Conservation (phyloP, 2,329 filamentous ascomycete genomes). For the Ophiosphaerella narmari region DNA sequence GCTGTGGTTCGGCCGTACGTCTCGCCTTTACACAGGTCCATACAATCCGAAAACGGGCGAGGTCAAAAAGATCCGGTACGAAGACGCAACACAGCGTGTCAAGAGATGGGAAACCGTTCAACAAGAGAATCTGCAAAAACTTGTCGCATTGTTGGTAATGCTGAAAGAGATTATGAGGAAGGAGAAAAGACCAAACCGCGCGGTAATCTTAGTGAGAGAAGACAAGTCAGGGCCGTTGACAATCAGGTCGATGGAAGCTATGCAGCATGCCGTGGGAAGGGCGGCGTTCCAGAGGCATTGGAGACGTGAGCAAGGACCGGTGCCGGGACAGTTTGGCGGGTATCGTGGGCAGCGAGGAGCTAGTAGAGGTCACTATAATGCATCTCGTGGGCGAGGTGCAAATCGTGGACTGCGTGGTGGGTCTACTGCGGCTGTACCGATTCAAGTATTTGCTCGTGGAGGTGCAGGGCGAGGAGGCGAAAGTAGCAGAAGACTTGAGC, state of each 20-base stretch:
- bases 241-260: constrained; percentile 21
- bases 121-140: constrained; percentile 27
- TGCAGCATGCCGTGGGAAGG: constrained; percentile 12
- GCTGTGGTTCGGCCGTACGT: constrained; percentile 39
- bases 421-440: too few species aligned
- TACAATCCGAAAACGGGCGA: constrained; percentile 20
- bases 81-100: constrained; percentile 21
- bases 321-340: background rate
- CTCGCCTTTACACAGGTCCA: constrained; percentile 26
- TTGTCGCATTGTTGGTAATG: constrained; percentile 20
- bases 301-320: constrained; percentile 1
- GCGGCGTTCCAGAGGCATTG: constrained; percentile 20
- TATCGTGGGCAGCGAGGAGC: too few species aligned
- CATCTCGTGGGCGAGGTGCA: too few species aligned
- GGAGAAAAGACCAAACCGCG: constrained; percentile 18
- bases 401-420: too few species aligned
- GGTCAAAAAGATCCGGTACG: constrained; percentile 16
- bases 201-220: constrained; percentile 21
- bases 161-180: constrained; percentile 16
- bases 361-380: too few species aligned
- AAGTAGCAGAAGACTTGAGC: too few species aligned
- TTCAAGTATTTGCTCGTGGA: too few species aligned
- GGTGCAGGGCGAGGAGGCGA: too few species aligned
- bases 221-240: constrained; percentile 18
- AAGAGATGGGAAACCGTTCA: constrained; percentile 28